A percentile compares a stretch with the other conserved stretches of the same genome.
These are phyloP conservation scores for Apiospora malaysiana DNA, from an alignment of 2,329 filamentous ascomycete species.

Conservation along the genomic window DNA sequence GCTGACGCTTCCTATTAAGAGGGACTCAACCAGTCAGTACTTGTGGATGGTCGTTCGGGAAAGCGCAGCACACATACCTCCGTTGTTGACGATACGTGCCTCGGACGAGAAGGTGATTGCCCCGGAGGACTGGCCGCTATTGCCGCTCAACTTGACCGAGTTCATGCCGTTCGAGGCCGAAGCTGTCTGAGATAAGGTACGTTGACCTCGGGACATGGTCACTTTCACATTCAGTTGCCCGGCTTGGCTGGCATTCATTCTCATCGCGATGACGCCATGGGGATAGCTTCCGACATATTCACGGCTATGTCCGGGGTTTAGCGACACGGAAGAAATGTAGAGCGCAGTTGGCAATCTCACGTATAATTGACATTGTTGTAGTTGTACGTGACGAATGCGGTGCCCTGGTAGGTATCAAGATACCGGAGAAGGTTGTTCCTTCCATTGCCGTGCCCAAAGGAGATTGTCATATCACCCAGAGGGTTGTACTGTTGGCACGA, in stretches of 20 bases:
- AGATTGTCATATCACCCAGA: conserved; percentile 41
- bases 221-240: conserved; percentile 33
- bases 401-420: conserved; percentile 45
- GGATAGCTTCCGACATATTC: conserved; percentile 50
- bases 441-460: conserved; percentile 42
- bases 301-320: conserved; percentile 33
- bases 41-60: not conserved
- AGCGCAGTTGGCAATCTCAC: conserved; percentile 22
- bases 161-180: conserved; percentile 32
- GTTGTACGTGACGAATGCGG: conserved; percentile 45
- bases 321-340: rapidly evolving
- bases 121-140: conserved; percentile 33
- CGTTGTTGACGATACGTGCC: conserved; percentile 27
- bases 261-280: conserved; percentile 45
- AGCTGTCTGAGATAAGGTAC: conserved; percentile 28
- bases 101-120: conserved; percentile 34
- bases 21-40: not conserved
- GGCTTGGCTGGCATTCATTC: conserved; percentile 28
- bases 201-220: conserved; percentile 29
- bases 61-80: conserved; percentile 27
- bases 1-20: conserved; percentile 23
- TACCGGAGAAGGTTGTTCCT: conserved; percentile 44
- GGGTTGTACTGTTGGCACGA: conserved; percentile 47
- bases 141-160: conserved; percentile 32
- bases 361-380: conserved; percentile 38